Conservation (phyloP, 495 filamentous ascomycete genomes). For the Neurospora cerealis region DNA sequence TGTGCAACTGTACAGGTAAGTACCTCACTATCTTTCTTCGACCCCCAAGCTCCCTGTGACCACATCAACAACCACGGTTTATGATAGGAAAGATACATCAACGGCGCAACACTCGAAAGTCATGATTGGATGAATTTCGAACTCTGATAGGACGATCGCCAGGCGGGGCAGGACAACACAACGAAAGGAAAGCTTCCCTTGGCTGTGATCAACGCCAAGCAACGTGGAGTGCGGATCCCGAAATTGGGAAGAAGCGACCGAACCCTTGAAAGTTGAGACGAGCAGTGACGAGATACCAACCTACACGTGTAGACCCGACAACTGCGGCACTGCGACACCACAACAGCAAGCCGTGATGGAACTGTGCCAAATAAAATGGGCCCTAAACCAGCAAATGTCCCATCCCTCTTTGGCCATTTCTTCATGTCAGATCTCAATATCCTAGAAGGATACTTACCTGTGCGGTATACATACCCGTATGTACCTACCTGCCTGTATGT, state of each 20-base stretch:
- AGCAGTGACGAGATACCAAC: neutral
- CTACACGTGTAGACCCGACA: neutral
- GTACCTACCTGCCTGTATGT: neutral
- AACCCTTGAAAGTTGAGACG: neutral
- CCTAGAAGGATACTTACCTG: neutral
- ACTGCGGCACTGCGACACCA: neutral
- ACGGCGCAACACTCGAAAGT: neutral
- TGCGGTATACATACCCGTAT: neutral
- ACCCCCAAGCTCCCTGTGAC: neutral
- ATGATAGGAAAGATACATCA: neutral
- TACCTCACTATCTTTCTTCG: neutral
- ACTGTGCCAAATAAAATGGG: neutral
- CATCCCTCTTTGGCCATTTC: neutral
- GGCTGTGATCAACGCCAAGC: constrained; percentile 6
- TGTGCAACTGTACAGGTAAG: neutral
- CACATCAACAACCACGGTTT: neutral
- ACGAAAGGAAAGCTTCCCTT: neutral
- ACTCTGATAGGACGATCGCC: neutral
- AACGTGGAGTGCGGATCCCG: constrained; percentile 7
- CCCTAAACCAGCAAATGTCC: neutral
- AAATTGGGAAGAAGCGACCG: neutral
- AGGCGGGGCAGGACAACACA: neutral
- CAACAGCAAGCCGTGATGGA: neutral
- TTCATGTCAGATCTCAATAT: neutral
- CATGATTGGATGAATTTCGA: neutral